Conservation (phyloP, 805 yeast species). For the Wickerhamomyces silvicola region DNA sequence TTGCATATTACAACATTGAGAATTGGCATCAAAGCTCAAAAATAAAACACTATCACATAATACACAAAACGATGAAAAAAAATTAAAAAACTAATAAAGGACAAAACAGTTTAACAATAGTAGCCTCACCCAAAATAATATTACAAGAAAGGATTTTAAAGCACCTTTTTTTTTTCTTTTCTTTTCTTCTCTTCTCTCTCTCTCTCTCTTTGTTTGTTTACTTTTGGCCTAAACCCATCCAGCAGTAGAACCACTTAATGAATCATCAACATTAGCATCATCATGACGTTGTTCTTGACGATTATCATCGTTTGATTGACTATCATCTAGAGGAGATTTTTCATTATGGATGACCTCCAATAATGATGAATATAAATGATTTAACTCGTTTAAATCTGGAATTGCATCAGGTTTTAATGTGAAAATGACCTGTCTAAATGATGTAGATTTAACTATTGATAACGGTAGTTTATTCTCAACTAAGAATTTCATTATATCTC, state of each 20-base stretch:
- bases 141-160: no score
- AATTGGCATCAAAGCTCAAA: not conserved
- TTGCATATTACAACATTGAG: not conserved
- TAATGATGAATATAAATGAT: constrained; percentile 36
- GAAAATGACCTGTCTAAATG: constrained; percentile 45
- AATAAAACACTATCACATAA: no score
- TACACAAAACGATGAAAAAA: no score
- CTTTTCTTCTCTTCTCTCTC: no score
- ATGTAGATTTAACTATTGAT: constrained; percentile 39
- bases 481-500: constrained; percentile 42
- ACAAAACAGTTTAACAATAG: no score
- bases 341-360: constrained; percentile 33
- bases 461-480: constrained; percentile 47
- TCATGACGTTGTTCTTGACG: not conserved
- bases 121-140: no score
- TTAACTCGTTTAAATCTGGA: constrained; percentile 39
- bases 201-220: no score
- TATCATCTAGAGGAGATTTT: not conserved
- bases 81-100: no score
- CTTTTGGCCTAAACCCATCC: constrained; percentile 3
- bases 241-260: constrained; percentile 2
- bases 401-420: constrained; percentile 44
- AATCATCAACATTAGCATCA: constrained; percentile 1
- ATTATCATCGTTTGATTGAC: not conserved
- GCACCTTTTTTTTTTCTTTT: no score